These are phyloP conservation scores for Rhynchospora tenuis DNA, from an alignment of 176 grass and related monocot genomes.

Conservation along the genomic window DNA sequence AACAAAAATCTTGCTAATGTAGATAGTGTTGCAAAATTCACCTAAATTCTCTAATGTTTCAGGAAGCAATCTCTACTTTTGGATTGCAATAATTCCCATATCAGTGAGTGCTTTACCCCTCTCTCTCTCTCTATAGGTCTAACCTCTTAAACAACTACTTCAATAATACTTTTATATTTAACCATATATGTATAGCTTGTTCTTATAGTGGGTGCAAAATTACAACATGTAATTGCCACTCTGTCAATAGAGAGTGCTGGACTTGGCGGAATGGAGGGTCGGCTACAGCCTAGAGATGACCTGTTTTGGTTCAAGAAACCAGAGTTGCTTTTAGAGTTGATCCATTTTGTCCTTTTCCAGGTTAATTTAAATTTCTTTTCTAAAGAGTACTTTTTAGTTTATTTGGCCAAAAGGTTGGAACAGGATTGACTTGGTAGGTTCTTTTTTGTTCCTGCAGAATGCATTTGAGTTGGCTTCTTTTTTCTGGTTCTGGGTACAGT, in stretches of 20 bases:
- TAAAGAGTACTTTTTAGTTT: not conserved
- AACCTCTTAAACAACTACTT: not conserved
- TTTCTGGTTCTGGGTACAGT: conserved; percentile 99
- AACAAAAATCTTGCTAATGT: not conserved
- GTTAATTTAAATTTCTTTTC: conserved; percentile 36
- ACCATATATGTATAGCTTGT: conserved; percentile 59
- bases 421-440: not conserved
- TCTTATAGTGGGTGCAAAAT: conserved; percentile 85
- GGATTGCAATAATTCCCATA: conserved; percentile 95
- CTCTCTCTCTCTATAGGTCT: not conserved
- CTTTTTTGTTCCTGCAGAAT: conserved; percentile 63
- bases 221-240: conserved; percentile 91
- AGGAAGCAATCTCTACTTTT: conserved; percentile 97
- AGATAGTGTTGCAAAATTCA: not conserved
- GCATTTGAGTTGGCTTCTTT: conserved; percentile 96
- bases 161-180: conserved; percentile 7
- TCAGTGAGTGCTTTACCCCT: conserved; percentile 40
- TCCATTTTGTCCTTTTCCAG: conserved; percentile 97
- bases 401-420: conserved; percentile 5
- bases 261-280: conserved; percentile 52
- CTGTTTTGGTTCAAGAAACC: conserved; percentile 99
- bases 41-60: conserved; percentile 28
- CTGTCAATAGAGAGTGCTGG: conserved; percentile 76
- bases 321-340: conserved; percentile 74
- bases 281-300: conserved; percentile 73